Base-by-base conservation (phyloP, 2,329 filamentous ascomycete species). In the Endothia cerciana region DNA sequence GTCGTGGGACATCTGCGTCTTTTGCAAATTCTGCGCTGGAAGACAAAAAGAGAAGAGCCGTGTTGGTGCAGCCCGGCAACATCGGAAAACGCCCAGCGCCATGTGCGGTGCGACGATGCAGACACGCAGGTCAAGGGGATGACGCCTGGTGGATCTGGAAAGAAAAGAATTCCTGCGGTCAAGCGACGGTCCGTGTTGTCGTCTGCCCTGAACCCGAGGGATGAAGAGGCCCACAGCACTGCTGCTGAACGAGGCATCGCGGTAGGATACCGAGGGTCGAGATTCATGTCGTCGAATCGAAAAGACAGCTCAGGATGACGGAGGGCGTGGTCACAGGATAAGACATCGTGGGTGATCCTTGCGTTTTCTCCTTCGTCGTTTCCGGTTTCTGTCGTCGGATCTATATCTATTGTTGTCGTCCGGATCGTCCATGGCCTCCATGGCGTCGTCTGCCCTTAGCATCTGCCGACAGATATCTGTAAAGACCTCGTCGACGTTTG, bases 401-500 rank as follows among this genome's bases (percentile, higher is more conserved):
- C 65, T 63, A 57, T 66, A 66, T 30, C 66, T 57, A 28, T 36
- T 62, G 36, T 43, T 57, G 19, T 64, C 61, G 2, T 57, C 61
- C 15, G 38, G 57, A 2, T 63, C 64, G 13, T 65, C 60, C 22
- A 30, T 55, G 13, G 49, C 47, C 3, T 66, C 56, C 30, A 59
- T 65, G 22, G 62, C 65, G 72, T 89, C 87, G 68, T 94, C 91
- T 72, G 88, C 91, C 68, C 89, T 85, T 65, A 95, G 87, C 79
- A 96, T 93, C 77, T 95, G 92, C 67, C 91, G 86, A 74, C 91
- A 94, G 64, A 96, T 84, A 76, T 95, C 91, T 70, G 92, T 81
- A 77, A 97, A 97, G 57, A 94, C 92, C 76, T 97, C 93, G 72
- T 97, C 92, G 19, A 97, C 93, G 72, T 97, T 97, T 69, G 91